phyloP scores from a whole-genome alignment of 331 rosid genomes.

The Acacia pycnantha region DNA sequence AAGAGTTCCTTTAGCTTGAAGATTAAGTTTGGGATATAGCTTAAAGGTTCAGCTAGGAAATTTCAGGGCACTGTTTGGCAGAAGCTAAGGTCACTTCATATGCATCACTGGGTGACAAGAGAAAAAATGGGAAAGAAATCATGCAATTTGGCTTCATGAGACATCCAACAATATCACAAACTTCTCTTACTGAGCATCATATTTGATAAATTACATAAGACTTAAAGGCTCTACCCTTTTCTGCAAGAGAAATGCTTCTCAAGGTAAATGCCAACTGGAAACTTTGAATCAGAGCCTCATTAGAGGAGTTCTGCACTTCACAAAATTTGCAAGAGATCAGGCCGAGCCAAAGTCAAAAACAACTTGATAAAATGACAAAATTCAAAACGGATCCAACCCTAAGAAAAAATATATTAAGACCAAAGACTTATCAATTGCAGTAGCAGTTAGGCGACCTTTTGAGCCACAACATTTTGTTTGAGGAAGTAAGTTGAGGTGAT shows the following conservation, averaged over 20 bases:
- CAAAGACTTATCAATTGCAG: neutral
- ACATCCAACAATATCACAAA: slow-evolving; percentile 1
- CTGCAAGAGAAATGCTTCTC: slow-evolving; percentile 68
- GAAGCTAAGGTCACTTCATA: neutral
- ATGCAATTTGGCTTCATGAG: slow-evolving; percentile 11
- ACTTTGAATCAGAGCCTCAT: slow-evolving; percentile 82
- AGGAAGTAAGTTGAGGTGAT: neutral
- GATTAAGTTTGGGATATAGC: neutral
- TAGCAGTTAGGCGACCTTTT: neutral
- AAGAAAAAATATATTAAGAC: neutral
- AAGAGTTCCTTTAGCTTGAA: neutral
- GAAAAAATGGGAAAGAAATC: slow-evolving; percentile 12
- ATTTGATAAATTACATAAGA: slow-evolving; percentile 18
- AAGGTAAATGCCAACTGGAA: slow-evolving; percentile 90
- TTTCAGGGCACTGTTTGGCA: slow-evolving; percentile 4
- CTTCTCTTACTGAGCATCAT: neutral
- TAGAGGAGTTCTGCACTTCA: slow-evolving; percentile 70
- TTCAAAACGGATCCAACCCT: neutral
- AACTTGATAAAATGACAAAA: neutral
- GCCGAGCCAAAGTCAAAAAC: neutral
- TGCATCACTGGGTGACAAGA: neutral
- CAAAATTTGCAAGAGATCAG: slow-evolving; percentile 23
- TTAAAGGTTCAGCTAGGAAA: neutral
- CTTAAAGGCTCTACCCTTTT: slow-evolving; percentile 55
- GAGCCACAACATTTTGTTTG: neutral